Evolutionary conservation across 73 alveolate genomes (phyloP).

Genomic region (Effrenium voratum): DNA sequence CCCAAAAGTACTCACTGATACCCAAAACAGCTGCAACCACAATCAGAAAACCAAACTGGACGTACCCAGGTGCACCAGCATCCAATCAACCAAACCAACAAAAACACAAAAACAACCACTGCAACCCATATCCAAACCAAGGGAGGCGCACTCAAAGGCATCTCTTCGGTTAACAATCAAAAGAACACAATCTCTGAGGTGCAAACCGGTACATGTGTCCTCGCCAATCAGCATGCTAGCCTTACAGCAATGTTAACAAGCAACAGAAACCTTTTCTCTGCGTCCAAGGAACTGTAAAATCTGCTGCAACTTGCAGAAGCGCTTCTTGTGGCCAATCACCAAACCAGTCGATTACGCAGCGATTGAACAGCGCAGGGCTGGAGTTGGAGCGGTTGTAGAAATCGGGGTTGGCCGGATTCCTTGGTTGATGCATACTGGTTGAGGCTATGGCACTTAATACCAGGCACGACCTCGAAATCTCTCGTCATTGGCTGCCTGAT

Average conservation of each 20-base stretch:
- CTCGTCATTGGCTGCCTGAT: neutral
- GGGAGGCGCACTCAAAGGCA: no score
- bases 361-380: slow-evolving; percentile 99
- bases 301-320: slow-evolving; percentile 89
- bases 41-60: no score
- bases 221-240: slow-evolving; percentile 87
- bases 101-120: no score
- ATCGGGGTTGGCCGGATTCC: slow-evolving; percentile 99
- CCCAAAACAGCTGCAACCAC: no score
- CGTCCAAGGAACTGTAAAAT: slow-evolving; percentile 48
- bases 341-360: slow-evolving; percentile 99
- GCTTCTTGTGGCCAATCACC: slow-evolving; percentile 99
- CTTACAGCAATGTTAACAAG: neutral
- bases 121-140: no score
- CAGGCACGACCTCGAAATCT: neutral
- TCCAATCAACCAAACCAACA: no score
- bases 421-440: neutral
- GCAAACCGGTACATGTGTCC: slow-evolving; percentile 75
- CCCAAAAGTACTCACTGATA: no score
- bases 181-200: no score
- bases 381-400: slow-evolving; percentile 98
- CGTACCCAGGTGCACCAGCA: no score
- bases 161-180: no score
- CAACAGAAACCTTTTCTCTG: neutral
- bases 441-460: neutral